Evolutionary conservation across 176 grass and related monocot species (phyloP).

Genomic region (Oryza glaberrima): DNA sequence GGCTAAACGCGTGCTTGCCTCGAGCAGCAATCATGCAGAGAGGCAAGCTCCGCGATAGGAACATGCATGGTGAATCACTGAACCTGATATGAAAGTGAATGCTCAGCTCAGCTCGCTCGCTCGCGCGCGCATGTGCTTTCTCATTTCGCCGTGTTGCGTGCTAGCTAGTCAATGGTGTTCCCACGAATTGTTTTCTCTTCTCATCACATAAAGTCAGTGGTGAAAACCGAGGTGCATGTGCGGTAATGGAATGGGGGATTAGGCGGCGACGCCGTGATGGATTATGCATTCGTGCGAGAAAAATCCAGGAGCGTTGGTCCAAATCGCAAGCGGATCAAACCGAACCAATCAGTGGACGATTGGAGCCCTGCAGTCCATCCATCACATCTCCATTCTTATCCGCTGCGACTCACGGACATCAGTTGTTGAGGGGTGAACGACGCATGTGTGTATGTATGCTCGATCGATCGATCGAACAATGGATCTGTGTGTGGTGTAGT

Average conservation of each 20-base stretch:
- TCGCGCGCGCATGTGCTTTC: constrained; percentile 32
- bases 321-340: constrained; percentile 2
- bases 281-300: not conserved
- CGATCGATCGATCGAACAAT: not conserved
- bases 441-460: not conserved
- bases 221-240: not conserved
- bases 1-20: constrained; percentile 8
- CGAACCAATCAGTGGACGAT: constrained; percentile 32
- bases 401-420: not conserved
- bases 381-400: constrained; percentile 23
- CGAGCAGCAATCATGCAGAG: constrained; percentile 9
- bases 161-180: constrained; percentile 12
- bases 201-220: not conserved
- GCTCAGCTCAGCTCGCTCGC: constrained; percentile 33
- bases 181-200: not conserved
- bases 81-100: constrained; percentile 39
- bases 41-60: constrained; percentile 19
- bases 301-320: constrained; percentile 36
- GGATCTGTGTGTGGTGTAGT: not conserved
- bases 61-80: not conserved
- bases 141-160: not conserved
- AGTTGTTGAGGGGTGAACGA: not conserved
- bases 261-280: not conserved
- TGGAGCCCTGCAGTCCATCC: constrained; percentile 12
- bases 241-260: no score